Evolutionary conservation across 163 green algal species (phyloP).

Genomic region (Scenedesmus sp.): DNA sequence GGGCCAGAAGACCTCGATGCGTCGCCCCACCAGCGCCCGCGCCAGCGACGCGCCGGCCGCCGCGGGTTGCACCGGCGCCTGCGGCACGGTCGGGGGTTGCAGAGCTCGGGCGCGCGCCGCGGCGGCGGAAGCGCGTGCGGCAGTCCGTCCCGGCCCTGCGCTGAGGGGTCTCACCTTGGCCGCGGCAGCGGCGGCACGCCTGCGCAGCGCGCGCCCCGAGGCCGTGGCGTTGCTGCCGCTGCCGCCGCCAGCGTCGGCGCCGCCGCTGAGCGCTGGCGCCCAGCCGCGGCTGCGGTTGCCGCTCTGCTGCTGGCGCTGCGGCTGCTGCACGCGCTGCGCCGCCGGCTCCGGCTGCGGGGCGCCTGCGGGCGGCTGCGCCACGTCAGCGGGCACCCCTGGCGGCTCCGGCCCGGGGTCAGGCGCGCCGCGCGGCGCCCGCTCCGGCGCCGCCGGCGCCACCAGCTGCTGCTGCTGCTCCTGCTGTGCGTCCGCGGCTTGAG

Average conservation of each 20-base stretch:
- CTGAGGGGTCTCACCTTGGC: slow-evolving; percentile 6
- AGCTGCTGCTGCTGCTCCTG: slow-evolving; percentile 9
- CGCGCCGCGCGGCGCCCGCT: background rate
- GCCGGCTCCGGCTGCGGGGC: background rate
- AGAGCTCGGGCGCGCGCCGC: background rate
- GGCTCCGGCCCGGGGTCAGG: background rate
- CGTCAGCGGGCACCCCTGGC: background rate
- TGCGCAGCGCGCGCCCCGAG: background rate
- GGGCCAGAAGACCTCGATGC: slow-evolving; percentile 15
- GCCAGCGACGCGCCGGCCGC: background rate
- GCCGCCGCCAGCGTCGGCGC: background rate
- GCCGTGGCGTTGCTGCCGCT: background rate
- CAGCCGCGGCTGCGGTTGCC: background rate
- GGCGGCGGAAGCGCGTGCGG: background rate
- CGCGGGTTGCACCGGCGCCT: background rate
- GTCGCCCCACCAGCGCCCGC: background rate
- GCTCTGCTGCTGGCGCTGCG: background rate
- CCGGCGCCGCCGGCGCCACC: background rate
- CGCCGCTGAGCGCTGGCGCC: background rate
- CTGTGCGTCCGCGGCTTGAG: slow-evolving; percentile 5
- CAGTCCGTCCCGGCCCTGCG: too few relatives aligned
- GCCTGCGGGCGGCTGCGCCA: too few relatives aligned
- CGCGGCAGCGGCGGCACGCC: background rate
- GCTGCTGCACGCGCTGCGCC: background rate
- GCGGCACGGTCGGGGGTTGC: background rate